A percentile compares a stretch with the other conserved stretches of the same genome.
These are phyloP conservation scores for Arthroderma sp. DNA, from an alignment of 2,329 filamentous ascomycete species.

Conservation along the genomic window DNA sequence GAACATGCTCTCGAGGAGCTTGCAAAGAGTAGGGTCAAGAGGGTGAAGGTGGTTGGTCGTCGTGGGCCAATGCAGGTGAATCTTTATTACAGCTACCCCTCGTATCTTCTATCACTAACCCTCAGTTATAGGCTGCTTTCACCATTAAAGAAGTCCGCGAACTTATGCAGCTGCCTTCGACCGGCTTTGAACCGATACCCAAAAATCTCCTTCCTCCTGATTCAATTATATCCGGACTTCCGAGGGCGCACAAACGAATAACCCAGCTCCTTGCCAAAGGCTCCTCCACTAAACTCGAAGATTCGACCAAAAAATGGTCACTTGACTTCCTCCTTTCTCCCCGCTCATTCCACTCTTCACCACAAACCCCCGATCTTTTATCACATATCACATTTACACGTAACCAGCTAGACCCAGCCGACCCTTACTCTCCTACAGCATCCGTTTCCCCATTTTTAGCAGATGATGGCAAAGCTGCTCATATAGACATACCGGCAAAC, in stretches of 20 bases:
- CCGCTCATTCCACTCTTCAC: slow-evolving; percentile 48
- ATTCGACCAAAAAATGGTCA: slow-evolving; percentile 60
- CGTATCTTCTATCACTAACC: not conserved
- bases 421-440: slow-evolving; percentile 41
- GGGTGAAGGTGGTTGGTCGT: slow-evolving; percentile 77
- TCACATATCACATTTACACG: slow-evolving; percentile 53
- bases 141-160: slow-evolving; percentile 93
- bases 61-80: slow-evolving; percentile 74
- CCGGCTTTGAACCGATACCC: slow-evolving; percentile 61
- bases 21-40: slow-evolving; percentile 58
- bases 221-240: slow-evolving; percentile 53
- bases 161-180: slow-evolving; percentile 61
- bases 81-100: not conserved
- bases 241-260: slow-evolving; percentile 62
- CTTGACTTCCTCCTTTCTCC: slow-evolving; percentile 79
- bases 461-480: slow-evolving; percentile 24
- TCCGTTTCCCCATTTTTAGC: slow-evolving; percentile 27
- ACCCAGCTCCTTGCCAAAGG: slow-evolving; percentile 73
- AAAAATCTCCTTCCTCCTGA: slow-evolving; percentile 50
- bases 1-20: slow-evolving; percentile 67
- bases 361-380: slow-evolving; percentile 40
- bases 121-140: slow-evolving; percentile 59
- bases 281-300: slow-evolving; percentile 40
- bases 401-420: slow-evolving; percentile 41
- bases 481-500: slow-evolving; percentile 41